phyloP scores from a whole-genome alignment of 2,329 filamentous ascomycete genomes.

The Aureobasidium pullulans region DNA sequence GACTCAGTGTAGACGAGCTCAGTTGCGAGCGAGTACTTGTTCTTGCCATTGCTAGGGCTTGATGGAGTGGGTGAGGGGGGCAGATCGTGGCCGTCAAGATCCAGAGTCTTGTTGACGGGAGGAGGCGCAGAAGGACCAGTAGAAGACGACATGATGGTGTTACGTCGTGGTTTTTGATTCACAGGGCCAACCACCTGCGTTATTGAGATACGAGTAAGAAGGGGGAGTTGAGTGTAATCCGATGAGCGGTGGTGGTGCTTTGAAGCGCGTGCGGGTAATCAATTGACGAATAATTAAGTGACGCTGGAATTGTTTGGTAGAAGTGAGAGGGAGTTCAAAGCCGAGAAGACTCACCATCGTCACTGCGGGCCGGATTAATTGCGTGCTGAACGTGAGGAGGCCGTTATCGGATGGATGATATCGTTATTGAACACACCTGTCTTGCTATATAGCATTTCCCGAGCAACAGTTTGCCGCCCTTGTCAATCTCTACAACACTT shows the following conservation, averaged over 20 bases:
- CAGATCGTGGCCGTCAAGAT: constrained; percentile 75
- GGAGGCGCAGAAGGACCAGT: not conserved
- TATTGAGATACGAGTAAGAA: not conserved
- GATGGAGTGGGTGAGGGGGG: constrained; percentile 91
- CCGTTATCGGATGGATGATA: too few relatives aligned
- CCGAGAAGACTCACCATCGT: not conserved
- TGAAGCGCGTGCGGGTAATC: not conserved
- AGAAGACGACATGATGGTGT: constrained; percentile 8
- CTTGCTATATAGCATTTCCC: too few relatives aligned
- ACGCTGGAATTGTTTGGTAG: too few relatives aligned
- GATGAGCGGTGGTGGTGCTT: not conserved
- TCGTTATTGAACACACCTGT: too few relatives aligned
- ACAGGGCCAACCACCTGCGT: constrained; percentile 10
- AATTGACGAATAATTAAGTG: too few relatives aligned
- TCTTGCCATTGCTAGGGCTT: constrained; percentile 71
- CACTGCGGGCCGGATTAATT: too few relatives aligned
- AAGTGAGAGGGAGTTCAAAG: too few relatives aligned
- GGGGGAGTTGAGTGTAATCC: not conserved
- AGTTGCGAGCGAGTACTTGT: constrained; percentile 84
- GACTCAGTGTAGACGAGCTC: constrained; percentile 95
- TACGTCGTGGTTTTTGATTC: constrained; percentile 5
- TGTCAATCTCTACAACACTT: too few relatives aligned
- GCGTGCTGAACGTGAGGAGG: too few relatives aligned
- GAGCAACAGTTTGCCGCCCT: too few relatives aligned
- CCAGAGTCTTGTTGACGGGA: constrained; percentile 44